phyloP scores from a whole-genome alignment of 2,329 filamentous ascomycete genomes.

The Fusarium palustre region DNA sequence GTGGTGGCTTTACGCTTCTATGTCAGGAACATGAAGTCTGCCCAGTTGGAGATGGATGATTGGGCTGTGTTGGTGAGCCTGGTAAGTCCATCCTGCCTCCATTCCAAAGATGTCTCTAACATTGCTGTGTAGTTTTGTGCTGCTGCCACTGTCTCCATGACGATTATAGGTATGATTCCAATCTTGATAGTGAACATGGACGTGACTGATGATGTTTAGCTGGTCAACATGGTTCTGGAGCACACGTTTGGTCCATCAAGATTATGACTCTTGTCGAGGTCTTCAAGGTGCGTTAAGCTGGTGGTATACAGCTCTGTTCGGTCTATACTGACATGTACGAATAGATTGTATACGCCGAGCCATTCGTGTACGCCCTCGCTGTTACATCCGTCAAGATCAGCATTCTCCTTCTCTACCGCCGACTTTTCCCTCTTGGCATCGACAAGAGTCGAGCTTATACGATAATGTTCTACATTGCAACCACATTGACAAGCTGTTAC shows the following conservation, averaged over 20 bases:
- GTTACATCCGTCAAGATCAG: constrained; percentile 25
- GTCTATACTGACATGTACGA: not conserved
- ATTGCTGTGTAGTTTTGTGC: not conserved
- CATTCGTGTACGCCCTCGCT: constrained; percentile 21
- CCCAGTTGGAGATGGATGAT: constrained; percentile 13
- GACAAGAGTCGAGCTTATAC: constrained; percentile 16
- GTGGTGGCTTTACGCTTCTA: constrained; percentile 14
- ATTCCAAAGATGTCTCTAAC: rapidly evolving
- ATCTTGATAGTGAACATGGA: rapidly evolving
- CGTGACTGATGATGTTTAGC: not conserved
- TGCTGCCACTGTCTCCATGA: constrained; percentile 8
- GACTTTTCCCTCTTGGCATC: constrained; percentile 21
- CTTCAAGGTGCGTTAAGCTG: not conserved
- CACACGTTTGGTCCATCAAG: constrained; percentile 19
- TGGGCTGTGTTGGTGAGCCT: constrained; percentile 16
- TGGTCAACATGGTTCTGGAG: constrained; percentile 1
- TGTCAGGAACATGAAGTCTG: constrained; percentile 25
- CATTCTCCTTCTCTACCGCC: constrained; percentile 21
- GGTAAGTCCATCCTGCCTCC: not conserved
- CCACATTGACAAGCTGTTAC: not conserved
- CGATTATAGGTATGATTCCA: not conserved
- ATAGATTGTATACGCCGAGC: constrained; percentile 17
- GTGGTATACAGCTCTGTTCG: rapidly evolving
- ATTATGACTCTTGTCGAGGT: constrained; percentile 9
- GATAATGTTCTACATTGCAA: constrained; percentile 14